phyloP scores from a whole-genome alignment of 139 green algal species.

The Pseudopediastrum boryanum region DNA sequence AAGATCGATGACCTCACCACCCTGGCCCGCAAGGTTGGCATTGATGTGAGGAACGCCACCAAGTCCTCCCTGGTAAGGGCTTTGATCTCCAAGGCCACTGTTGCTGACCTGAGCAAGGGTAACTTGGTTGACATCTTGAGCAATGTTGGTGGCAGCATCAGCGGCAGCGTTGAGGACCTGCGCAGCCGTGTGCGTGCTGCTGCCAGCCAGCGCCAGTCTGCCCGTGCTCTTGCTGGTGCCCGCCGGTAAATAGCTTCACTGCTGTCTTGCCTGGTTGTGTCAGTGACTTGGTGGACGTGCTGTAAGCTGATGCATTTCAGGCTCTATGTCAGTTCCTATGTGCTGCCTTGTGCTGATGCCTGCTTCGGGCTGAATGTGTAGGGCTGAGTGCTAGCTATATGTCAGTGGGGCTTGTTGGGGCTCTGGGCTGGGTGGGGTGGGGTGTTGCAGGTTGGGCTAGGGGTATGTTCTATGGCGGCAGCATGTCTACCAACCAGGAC shows the following conservation, averaged over 20 bases:
- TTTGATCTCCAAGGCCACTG: not conserved
- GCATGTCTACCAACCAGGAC: no score
- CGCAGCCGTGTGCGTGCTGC: constrained; percentile 11
- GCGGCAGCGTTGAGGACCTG: constrained; percentile 17
- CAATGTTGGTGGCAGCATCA: constrained; percentile 5
- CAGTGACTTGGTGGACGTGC: no score
- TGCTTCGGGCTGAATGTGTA: no score
- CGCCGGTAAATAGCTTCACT: constrained; percentile 8
- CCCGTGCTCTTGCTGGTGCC: not conserved
- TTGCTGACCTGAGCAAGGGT: constrained; percentile 23
- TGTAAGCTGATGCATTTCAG: no score
- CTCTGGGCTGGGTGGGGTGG: no score
- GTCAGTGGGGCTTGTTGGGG: no score
- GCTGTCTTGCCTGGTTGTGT: no score
- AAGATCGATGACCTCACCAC: constrained; percentile 20
- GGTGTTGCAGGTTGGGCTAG: no score
- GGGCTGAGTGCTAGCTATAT: no score
- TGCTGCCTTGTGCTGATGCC: no score
- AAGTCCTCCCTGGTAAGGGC: constrained; percentile 15
- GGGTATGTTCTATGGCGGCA: no score
- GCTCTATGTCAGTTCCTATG: no score
- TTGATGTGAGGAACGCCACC: constrained; percentile 29
- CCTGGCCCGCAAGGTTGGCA: constrained; percentile 33
- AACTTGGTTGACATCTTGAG: constrained; percentile 26
- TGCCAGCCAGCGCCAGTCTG: constrained; percentile 26